Percentiles rank a stretch among this genome's conserved stretches.
Conservation (phyloP, 2,329 filamentous ascomycete genomes). For the Calonectria henricotiae region DNA sequence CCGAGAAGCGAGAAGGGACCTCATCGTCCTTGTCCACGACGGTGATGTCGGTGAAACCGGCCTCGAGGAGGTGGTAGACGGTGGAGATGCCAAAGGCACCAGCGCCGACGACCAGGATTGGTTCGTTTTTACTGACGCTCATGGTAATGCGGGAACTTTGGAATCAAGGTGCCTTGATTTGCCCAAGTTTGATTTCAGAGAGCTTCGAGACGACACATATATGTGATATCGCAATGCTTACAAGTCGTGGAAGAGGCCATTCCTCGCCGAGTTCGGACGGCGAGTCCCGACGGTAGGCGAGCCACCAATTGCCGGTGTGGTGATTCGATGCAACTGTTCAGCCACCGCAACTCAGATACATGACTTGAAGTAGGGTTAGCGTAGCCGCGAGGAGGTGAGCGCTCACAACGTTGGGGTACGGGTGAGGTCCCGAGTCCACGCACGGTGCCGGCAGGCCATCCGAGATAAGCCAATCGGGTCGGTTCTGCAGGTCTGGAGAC, state of each 20-base stretch:
- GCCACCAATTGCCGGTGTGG: background rate
- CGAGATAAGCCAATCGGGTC: conserved; percentile 19
- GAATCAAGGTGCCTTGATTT: background rate
- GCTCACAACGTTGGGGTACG: conserved; percentile 3
- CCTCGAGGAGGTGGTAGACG: conserved; percentile 63
- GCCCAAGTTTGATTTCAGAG: background rate
- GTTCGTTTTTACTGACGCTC: conserved; percentile 46
- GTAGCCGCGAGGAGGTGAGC: conserved; percentile 3
- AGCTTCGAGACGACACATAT: conserved; percentile 17
- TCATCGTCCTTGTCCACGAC: conserved; percentile 62
- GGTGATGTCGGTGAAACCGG: conserved; percentile 65
- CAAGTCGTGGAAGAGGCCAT: background rate
- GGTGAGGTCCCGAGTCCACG: conserved; percentile 1
- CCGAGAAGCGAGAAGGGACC: conserved; percentile 66
- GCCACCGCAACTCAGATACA: background rate
- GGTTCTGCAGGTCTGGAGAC: background rate
- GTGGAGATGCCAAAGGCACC: conserved; percentile 69
- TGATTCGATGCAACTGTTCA: conserved; percentile 6
- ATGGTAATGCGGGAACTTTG: conserved; percentile 34
- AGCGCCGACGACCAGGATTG: conserved; percentile 62
- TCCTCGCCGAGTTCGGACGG: conserved; percentile 28
- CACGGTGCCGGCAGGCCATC: background rate
- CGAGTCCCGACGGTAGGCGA: conserved; percentile 29
- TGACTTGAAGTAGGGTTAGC: conserved; percentile 2
- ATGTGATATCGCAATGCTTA: conserved; percentile 16